Percentiles rank a stretch among this genome's conserved stretches.
Conservation (phyloP, 2,329 filamentous ascomycete species). For the Ascosphaera acerosa region DNA sequence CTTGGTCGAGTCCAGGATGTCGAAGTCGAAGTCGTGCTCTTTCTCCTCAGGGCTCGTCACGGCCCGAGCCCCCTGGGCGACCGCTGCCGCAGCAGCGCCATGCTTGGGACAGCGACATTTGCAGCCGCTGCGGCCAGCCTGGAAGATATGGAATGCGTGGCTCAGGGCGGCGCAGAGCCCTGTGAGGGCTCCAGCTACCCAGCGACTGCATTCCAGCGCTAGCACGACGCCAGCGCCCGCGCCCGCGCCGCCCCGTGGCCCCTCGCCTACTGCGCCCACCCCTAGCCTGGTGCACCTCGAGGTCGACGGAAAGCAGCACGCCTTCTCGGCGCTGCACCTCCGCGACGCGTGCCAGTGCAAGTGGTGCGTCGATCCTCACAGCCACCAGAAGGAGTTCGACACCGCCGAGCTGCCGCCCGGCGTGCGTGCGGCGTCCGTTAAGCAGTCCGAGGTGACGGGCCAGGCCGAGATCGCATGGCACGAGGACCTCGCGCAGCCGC, state of each 20-base stretch:
- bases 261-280: no score
- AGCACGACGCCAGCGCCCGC: no score
- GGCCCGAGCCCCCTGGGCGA: no score
- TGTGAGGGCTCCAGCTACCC: no score
- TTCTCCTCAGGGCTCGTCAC: slow-evolving; percentile 40
- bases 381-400: slow-evolving; percentile 37
- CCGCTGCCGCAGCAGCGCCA: no score
- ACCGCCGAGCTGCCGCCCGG: slow-evolving; percentile 34
- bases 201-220: no score
- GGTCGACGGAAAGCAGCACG: background rate
- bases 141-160: no score
- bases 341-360: slow-evolving; percentile 31
- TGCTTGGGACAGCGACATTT: no score
- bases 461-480: background rate
- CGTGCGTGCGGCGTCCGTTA: background rate
- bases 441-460: background rate
- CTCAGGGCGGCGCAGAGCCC: no score
- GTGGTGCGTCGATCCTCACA: slow-evolving; percentile 29
- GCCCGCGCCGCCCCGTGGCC: no score
- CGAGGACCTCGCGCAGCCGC: slow-evolving; percentile 6
- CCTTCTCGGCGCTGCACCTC: slow-evolving; percentile 10
- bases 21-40: slow-evolving; percentile 59
- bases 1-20: slow-evolving; percentile 67
- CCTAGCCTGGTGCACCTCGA: background rate
- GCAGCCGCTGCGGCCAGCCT: no score